These are phyloP conservation scores for Decorospora gaudefroyi DNA, from an alignment of 2,329 filamentous ascomycete genomes.

Conservation along the genomic window DNA sequence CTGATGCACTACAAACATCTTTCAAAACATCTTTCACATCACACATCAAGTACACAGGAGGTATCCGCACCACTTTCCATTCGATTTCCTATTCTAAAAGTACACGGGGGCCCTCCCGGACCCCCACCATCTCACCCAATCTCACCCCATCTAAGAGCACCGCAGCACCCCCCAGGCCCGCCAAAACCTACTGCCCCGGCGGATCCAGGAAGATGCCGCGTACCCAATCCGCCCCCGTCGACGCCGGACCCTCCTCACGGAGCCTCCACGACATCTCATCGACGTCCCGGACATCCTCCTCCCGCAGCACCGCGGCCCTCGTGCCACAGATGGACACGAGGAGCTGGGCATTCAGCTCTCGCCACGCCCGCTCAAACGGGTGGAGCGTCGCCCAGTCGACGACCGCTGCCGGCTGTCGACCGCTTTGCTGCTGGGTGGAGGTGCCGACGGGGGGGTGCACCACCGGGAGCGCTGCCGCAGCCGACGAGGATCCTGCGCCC, in stretches of 20 bases:
- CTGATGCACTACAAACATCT: too few relatives aligned
- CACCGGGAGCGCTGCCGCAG: slow-evolving; percentile 5
- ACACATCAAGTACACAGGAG: too few relatives aligned
- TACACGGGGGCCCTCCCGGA: too few relatives aligned
- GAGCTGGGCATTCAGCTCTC: slow-evolving; percentile 20
- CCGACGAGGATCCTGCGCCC: neutral
- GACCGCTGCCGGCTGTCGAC: too few relatives aligned
- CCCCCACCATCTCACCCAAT: too few relatives aligned
- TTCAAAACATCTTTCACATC: too few relatives aligned
- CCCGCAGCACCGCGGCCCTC: slow-evolving; percentile 13
- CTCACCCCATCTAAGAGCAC: too few relatives aligned
- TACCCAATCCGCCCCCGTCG: neutral
- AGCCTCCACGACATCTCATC: slow-evolving; percentile 18
- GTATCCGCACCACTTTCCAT: too few relatives aligned
- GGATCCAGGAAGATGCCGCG: neutral
- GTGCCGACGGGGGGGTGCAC: slow-evolving; percentile 19
- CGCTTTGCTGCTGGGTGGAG: too few relatives aligned
- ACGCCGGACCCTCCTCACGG: neutral
- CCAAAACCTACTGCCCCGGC: too few relatives aligned
- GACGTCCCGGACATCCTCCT: slow-evolving; percentile 20
- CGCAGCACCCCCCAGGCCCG: neutral
- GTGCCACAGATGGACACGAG: slow-evolving; percentile 25
- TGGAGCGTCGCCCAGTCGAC: slow-evolving; percentile 12
- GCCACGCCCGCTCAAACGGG: slow-evolving; percentile 22
- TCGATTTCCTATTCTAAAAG: too few relatives aligned